Evolutionary conservation across 2,329 filamentous ascomycete genomes (phyloP), one percentile per base, ranked within the genome.

Genomic region (Alternaria sp.): DNA sequence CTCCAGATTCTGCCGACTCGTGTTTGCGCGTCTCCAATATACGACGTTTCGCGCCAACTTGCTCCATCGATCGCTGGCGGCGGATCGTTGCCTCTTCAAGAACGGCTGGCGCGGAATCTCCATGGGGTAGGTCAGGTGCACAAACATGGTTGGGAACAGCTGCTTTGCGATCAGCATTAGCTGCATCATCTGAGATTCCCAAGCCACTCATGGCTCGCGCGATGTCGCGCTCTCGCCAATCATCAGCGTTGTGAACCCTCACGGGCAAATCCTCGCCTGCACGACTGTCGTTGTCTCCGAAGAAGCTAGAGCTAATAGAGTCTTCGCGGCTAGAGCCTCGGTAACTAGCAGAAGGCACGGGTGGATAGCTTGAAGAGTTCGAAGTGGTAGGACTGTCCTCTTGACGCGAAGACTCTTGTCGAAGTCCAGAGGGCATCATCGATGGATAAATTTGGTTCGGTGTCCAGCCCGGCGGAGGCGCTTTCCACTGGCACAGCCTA

Each of bases 401-500:
- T 3, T 74, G 68, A 83, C 79, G 51, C 83, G 84, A 45, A 45
- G 85, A 88, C 56, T 88, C 84, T 66, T 90, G 87, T 34, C 90
- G 86, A 28, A 91, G 80, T 26, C 83, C 84, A 2, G 90, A 87
- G 1, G 80, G 79, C 39, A 87, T 85, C 41, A 89, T 82, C 9
- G 70, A 68, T 4, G 72, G 67, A 49, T 72, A 72, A 48, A 71
- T 69, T 21, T 72, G 72, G 17, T 46, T 66, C 23, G 80, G 79
- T 29, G 78, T 80, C 81, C 81, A 83, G 29, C 86, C 85, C 55
- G 85, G 84, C 13, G 86, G 84, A 7, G 93, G 90, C 5, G 93
- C 87, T 72, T 94, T 96, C 95, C 95, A 99, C 71, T 96, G 91
- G 72, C 95, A 99, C 28, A 97, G 85, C 56, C 90, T 88, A 63